Evolutionary conservation across 768 basidiomycete species (phyloP), one percentile per base, ranked within the genome.

Genomic region (Boletus rubroflammeus): DNA sequence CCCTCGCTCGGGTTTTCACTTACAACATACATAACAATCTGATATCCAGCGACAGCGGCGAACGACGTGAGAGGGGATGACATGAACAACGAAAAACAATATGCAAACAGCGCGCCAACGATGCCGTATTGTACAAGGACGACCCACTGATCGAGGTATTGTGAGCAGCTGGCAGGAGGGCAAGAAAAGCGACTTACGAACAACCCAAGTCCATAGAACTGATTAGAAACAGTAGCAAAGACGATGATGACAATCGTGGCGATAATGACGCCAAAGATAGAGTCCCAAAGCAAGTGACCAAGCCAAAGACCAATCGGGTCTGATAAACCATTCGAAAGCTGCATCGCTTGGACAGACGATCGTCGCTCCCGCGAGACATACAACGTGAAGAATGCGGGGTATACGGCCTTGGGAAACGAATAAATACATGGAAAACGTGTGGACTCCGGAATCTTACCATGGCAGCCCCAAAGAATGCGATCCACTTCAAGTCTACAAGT

Each of bases 361-460:
- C 81, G 78, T 10, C 86, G 80, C 63, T 92, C 90, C 56, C 77
- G 78, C 0, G 87, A 83, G 4, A 89, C 87, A 66, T 92, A 92
- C 14, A 92, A 67, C 10, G 86, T 79, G 60, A 83, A 90, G 72
- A 92, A 92, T 3, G 89, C 89, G n/a, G 90, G 87, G 63, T 80
- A 91, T 1, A 88, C 83, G 11, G 85, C 76, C 86, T 88, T 14
- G 9, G 35, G 41, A 46, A 40, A 25, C 34, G 26, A 38, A 41
- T 57, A 13, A 51, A 15, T 19, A 50, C 11, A 42, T 3, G n/a
- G 50, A 23, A 38, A 10, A 43, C 5, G 1, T 0, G 7, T 25
- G 3, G n/a, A 19, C 6, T 1, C 5, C 6, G 28, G 34, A 25
- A 17, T 5, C 79, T 38, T 54, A 88, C 88, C 85, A 90, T 86